Conservation (phyloP, 2,329 filamentous ascomycete species). For the Ascochyta viciae-villosae region DNA sequence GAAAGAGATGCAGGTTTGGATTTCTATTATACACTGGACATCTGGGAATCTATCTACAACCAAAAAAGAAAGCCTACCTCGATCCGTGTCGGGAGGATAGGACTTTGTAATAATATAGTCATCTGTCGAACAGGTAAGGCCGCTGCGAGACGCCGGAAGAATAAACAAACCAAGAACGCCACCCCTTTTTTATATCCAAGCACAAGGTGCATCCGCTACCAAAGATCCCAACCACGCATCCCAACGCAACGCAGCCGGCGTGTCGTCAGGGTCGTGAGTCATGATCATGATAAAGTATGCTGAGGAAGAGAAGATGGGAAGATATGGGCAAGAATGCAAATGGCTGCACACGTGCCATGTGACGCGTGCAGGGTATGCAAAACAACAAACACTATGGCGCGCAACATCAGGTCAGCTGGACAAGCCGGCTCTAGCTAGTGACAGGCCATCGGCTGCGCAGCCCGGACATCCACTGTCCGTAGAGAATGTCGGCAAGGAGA, state of each 20-base stretch:
- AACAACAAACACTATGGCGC: not conserved
- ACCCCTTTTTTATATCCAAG: not conserved
- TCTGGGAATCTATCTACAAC: not conserved
- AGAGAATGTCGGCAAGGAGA: slow-evolving; percentile 87
- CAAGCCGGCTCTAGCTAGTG: slow-evolving; percentile 15
- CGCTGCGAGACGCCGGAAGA: not conserved
- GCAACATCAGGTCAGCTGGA: not conserved
- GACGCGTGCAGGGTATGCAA: not conserved
- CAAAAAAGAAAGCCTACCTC: too few relatives aligned
- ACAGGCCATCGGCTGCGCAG: slow-evolving; percentile 63
- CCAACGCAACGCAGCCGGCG: slow-evolving; percentile 6
- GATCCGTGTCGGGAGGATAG: too few relatives aligned
- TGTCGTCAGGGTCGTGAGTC: slow-evolving; percentile 15
- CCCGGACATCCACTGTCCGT: slow-evolving; percentile 87
- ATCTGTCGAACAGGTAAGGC: not conserved
- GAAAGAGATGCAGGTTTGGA: not conserved
- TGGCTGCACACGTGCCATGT: not conserved
- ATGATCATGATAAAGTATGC: slow-evolving; percentile 8
- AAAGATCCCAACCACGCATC: not conserved
- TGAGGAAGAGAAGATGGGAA: slow-evolving; percentile 9
- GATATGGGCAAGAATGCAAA: slow-evolving; percentile 18
- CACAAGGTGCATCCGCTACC: not conserved
- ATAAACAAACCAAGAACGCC: not conserved
- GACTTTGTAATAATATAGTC: too few relatives aligned
- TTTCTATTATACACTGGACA: not conserved